Evolutionary conservation across 257 asterid genomes (phyloP), one percentile per base, ranked within the genome.

Genomic region (Galeopsis tetrahit): DNA sequence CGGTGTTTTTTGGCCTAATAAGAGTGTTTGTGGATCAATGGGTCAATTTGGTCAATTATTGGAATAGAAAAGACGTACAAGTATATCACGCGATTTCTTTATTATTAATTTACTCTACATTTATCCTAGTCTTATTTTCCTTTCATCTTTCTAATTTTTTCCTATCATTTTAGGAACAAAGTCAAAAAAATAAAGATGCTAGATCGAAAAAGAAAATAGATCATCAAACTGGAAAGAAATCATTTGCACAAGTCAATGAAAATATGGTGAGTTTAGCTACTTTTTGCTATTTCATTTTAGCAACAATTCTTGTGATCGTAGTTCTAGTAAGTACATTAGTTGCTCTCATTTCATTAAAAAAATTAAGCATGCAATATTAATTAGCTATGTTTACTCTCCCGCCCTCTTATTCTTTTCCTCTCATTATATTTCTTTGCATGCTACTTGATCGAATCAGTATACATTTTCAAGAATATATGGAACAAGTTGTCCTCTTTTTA

Each of bases 51-150:
- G 10, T 69, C 61, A 61, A 4, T 21, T 39, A 69, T 11, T 69
- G 74, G 74, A 69, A 69, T 17, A 68, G 13, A 15, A 52, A 52
- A 3, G 73, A 68, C 39, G 73, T 68, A 5, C 4, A 52, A 32
- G 63, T 67, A 39, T 49, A 7, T 38, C 31, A 4, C 15, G 10
- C 31, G 35, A 6, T 14, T 14, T 66, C 2, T 28, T 44, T 1
- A 10, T 28, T 31, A n/a, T 44, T 5, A 21, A 8, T 48, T 10
- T 51, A 33, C 15, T 36, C 15, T 10, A 4, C 6, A 15, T 2
- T 44, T 44, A 21, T 44, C 2, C 5, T 48, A 48, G 28, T 21
- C 1, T 21, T 21, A 21, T 21, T 21, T 21, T 21, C 28, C 28
- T 21, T 21, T 68, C 17, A 5, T 5, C 1, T 32, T 14, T 17